Evolutionary conservation across 176 grass and related monocot genomes (phyloP), one percentile per base, ranked within the genome.

Genomic region (Leersia perrieri): DNA sequence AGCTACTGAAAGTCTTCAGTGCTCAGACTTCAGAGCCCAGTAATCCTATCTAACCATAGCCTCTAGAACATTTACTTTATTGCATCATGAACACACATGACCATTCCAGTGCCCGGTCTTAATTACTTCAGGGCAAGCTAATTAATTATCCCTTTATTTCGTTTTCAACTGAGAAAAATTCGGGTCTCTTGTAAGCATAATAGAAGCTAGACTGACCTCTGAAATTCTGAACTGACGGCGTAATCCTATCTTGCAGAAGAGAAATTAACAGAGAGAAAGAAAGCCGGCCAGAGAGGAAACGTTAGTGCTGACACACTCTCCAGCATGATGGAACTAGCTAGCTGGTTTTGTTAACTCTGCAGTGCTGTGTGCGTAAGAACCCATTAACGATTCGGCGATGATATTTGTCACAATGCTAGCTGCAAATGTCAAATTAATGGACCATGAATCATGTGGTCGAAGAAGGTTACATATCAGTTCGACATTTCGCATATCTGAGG

Each of bases 331-430:
- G 72, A 70, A 20, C 47, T 40, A 81, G 30, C 49, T 14, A 10
- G 20, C 49, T 76, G 30, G 63, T 36, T 75, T 61, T 45, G 32
- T 31, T 51, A 55, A n/a, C 34, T 20, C 7, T 32, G 22, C 12
- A 69, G 78, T 87, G 85, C 78, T 47, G 53, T 57, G 53, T 76
- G 78, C 78, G 78, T 40, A 60, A 31, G 78, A 87, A 23, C 85
- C 78, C 85, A 87, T 70, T 82, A 76, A 36, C 51, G 41, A 34
- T 53, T 39, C 3, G 9, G 34, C 7, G 41, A 66, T 58, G 53
- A 58, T 58, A 58, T 58, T 58, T 2, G 5, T 58, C 53, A 58
- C n/a, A 58, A 58, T 58, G 53, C n/a, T 53, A n/a, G 7, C 49
- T 58, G 53, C 22, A 58, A 58, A 57, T 58, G 53, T 58, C 53